Conservation (phyloP, 1,139 yeast species). For the Chernovozyma sophiae-reginae region DNA sequence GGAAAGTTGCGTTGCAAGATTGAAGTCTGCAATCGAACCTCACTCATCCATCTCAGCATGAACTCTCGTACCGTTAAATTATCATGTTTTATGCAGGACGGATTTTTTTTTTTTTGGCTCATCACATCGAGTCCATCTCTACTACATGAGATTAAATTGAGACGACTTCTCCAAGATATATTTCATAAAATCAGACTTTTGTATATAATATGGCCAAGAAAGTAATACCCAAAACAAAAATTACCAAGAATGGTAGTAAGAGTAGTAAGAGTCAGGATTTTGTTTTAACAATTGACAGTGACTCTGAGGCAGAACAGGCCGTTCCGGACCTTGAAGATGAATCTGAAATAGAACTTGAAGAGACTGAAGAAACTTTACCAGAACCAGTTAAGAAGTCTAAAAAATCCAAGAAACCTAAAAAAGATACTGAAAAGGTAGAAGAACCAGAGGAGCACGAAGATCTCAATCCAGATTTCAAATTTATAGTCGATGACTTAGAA, state of each 20-base stretch:
- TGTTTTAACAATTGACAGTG: conserved; percentile 49
- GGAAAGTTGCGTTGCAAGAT: no score
- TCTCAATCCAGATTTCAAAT: conserved; percentile 68
- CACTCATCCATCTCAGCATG: no score
- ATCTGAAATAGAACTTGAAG: conserved; percentile 34
- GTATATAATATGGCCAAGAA: conserved; percentile 14
- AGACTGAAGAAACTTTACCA: conserved; percentile 9
- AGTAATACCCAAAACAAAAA: conserved; percentile 11
- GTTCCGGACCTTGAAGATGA: conserved; percentile 56
- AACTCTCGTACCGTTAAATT: no score
- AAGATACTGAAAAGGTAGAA: conserved; percentile 15
- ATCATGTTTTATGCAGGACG: no score
- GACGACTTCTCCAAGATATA: no score
- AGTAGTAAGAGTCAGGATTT: conserved; percentile 15
- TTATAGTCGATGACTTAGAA: conserved; percentile 59
- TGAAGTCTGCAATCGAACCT: no score
- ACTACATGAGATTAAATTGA: no score
- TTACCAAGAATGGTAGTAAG: not conserved
- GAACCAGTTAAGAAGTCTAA: conserved; percentile 16
- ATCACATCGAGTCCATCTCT: conserved; percentile 5
- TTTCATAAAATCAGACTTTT: no score
- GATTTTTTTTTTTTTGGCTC: conserved; percentile 4
- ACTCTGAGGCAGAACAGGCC: conserved; percentile 56
- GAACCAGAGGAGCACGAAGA: conserved; percentile 44
- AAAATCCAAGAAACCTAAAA: conserved; percentile 24